Evolutionary conservation across 768 basidiomycete genomes (phyloP).

Genomic region (Pholiota molesta): DNA sequence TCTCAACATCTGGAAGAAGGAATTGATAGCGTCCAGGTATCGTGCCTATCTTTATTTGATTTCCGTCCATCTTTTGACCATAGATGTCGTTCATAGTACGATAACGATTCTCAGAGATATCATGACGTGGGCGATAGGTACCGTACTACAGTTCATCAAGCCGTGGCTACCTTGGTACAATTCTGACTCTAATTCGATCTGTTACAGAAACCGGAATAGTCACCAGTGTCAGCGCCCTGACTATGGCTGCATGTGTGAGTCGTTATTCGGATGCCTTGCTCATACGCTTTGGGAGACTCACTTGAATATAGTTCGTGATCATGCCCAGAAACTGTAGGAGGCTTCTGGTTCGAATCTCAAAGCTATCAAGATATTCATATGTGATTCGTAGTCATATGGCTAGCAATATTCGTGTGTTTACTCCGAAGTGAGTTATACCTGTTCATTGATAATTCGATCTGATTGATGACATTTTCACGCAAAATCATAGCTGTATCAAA

Average conservation of each 20-base stretch:
- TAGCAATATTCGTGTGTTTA: neutral
- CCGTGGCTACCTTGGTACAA: too few species aligned
- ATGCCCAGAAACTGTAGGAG: neutral
- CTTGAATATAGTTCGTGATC: neutral
- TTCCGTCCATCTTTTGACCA: neutral
- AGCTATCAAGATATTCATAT: too few species aligned
- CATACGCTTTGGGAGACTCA: neutral
- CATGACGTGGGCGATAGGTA: neutral
- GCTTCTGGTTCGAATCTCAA: too few species aligned
- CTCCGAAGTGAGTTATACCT: neutral
- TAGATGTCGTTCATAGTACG: neutral
- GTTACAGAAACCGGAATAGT: neutral
- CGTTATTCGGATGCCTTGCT: neutral
- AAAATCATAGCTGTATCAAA: neutral
- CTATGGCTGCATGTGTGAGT: neutral
- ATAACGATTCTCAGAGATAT: neutral
- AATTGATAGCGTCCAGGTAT: neutral
- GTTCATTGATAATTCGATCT: neutral
- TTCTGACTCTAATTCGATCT: too few species aligned
- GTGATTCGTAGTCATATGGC: neutral
- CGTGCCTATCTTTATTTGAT: neutral
- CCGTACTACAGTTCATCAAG: too few species aligned
- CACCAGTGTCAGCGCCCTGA: neutral
- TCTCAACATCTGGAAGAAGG: neutral
- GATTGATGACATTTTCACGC: neutral